phyloP scores from a whole-genome alignment of 768 basidiomycete genomes.

The Lactifluus echinatus region DNA sequence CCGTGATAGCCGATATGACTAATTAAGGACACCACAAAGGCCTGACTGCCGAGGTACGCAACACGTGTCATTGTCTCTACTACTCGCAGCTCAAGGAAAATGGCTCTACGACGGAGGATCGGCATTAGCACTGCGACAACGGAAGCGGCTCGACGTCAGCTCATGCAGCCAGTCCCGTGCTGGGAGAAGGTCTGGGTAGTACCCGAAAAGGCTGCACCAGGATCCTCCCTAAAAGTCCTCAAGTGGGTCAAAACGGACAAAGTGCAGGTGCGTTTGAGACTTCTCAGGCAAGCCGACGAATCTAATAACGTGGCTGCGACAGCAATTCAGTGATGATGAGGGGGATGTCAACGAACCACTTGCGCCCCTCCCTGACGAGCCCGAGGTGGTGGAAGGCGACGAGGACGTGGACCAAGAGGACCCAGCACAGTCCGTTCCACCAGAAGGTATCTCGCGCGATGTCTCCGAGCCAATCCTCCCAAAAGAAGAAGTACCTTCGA shows the following conservation, averaged over 20 bases:
- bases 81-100: constrained; percentile 22
- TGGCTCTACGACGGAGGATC: constrained; percentile 70
- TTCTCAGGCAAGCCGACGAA: neutral
- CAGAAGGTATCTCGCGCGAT: constrained; percentile 32
- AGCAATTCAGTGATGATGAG: constrained; percentile 89
- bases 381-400: constrained; percentile 65
- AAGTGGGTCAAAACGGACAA: constrained; percentile 80
- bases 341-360: constrained; percentile 71
- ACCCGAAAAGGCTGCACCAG: constrained; percentile 46
- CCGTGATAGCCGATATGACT: too few species aligned
- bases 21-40: neutral
- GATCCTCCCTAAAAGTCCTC: constrained; percentile 55
- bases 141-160: constrained; percentile 70
- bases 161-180: constrained; percentile 84
- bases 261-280: constrained; percentile 45
- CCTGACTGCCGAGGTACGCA: neutral
- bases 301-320: constrained; percentile 3
- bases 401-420: constrained; percentile 74
- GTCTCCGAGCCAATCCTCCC: constrained; percentile 31
- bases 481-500: constrained; percentile 44
- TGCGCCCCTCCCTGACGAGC: constrained; percentile 69
- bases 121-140: constrained; percentile 70
- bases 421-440: constrained; percentile 32
- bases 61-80: neutral
- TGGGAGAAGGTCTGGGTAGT: constrained; percentile 76